These are phyloP conservation scores for Penicillium nucicola DNA, from an alignment of 495 filamentous ascomycete species.

Conservation along the genomic window DNA sequence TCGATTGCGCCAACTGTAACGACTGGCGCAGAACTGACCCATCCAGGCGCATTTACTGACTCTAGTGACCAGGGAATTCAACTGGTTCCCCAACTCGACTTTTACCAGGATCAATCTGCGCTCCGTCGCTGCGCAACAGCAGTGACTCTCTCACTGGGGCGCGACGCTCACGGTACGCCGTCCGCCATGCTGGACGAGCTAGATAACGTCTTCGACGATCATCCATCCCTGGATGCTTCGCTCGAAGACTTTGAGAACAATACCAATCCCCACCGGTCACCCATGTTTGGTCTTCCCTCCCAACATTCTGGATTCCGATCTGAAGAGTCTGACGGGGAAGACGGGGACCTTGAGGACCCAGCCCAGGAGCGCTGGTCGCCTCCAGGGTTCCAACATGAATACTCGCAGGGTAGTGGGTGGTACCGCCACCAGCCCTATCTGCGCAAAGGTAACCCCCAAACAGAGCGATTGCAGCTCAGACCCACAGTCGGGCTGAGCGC, in stretches of 20 bases:
- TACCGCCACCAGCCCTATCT: constrained; percentile 54
- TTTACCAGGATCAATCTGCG: constrained; percentile 14
- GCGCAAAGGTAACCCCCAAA: constrained; percentile 28
- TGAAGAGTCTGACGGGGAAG: constrained; percentile 51
- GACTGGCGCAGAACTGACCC: constrained; percentile 8
- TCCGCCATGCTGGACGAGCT: constrained; percentile 48
- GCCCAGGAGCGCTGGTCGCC: constrained; percentile 54
- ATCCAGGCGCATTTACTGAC: constrained; percentile 20
- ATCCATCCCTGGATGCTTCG: constrained; percentile 67
- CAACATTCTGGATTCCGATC: constrained; percentile 76
- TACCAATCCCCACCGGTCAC: constrained; percentile 49
- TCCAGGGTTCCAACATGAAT: constrained; percentile 52
- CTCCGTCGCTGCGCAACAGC: constrained; percentile 17
- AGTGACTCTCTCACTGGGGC: constrained; percentile 16
- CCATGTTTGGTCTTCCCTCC: constrained; percentile 60
- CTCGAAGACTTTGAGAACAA: constrained; percentile 72
- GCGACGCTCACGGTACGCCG: constrained; percentile 29
- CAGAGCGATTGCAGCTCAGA: constrained; percentile 34
- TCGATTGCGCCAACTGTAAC: constrained; percentile 13
- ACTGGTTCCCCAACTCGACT: constrained; percentile 2
- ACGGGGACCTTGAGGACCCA: constrained; percentile 30
- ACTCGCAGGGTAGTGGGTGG: constrained; percentile 53
- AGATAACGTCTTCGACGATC: constrained; percentile 59
- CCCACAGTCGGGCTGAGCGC: constrained; percentile 40
- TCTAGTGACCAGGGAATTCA: constrained; percentile 1